Conservation (phyloP, 2,329 filamentous ascomycete species). For the Aspergillus brasiliensis region DNA sequence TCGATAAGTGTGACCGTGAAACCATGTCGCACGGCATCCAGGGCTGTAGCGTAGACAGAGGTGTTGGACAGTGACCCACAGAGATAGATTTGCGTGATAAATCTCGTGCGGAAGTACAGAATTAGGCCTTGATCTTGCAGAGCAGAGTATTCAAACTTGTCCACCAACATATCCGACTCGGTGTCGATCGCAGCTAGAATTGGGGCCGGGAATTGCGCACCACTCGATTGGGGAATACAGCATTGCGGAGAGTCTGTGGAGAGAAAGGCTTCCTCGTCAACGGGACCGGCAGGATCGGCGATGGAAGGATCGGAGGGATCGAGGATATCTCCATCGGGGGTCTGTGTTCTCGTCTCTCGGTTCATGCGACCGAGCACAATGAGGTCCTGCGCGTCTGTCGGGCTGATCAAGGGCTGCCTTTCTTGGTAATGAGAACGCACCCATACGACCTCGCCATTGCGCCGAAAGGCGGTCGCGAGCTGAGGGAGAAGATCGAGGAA, state of each 20-base stretch:
- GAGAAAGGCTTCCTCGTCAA: conserved; percentile 49
- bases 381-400: conserved; percentile 47
- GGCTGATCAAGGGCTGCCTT: conserved; percentile 59
- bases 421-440: conserved; percentile 73
- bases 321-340: conserved; percentile 21
- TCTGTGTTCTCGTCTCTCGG: conserved; percentile 18
- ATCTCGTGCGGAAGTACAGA: conserved; percentile 74
- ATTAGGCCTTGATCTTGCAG: conserved; percentile 76
- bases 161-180: conserved; percentile 55
- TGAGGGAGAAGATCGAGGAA: conserved; percentile 68
- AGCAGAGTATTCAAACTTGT: conserved; percentile 85
- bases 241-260: conserved; percentile 37
- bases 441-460: conserved; percentile 77
- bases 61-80: conserved; percentile 86
- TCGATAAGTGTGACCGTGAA: conserved; percentile 83
- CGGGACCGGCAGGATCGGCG: conserved; percentile 7
- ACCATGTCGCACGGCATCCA: conserved; percentile 86
- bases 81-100: conserved; percentile 86
- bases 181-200: conserved; percentile 54
- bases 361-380: conserved; percentile 46
- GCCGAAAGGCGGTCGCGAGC: conserved; percentile 73
- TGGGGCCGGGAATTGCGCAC: conserved; percentile 54
- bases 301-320: conserved; percentile 1
- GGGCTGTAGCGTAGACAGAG: conserved; percentile 85
- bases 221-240: conserved; percentile 42